These are phyloP conservation scores for Sporobolomyces pararoseus DNA, from an alignment of 768 basidiomycete genomes.

Conservation along the genomic window DNA sequence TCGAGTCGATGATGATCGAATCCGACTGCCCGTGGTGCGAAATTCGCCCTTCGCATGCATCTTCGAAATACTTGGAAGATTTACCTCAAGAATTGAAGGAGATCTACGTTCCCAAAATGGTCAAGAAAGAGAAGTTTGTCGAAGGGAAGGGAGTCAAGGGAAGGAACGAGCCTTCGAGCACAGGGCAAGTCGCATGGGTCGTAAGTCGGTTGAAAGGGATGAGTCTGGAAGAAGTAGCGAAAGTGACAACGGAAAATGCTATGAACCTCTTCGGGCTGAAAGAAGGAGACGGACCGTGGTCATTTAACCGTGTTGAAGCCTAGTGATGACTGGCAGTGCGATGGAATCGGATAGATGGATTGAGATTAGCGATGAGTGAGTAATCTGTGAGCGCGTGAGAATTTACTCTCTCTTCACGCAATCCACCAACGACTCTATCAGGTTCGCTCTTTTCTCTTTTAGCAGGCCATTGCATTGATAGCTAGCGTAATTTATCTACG, in stretches of 20 bases:
- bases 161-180: conserved; percentile 66
- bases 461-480: too few relatives aligned
- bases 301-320: too few relatives aligned
- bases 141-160: conserved; percentile 62
- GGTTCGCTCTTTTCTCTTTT: too few relatives aligned
- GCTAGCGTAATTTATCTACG: too few relatives aligned
- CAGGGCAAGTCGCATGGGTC: conserved; percentile 71
- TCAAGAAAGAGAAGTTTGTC: conserved; percentile 49
- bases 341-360: too few relatives aligned
- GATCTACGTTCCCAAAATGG: conserved; percentile 56
- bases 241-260: conserved; percentile 64
- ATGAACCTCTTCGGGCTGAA: conserved; percentile 22
- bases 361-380: too few relatives aligned
- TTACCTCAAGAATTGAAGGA: conserved; percentile 1
- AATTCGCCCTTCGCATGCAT: conserved; percentile 47
- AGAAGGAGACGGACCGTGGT: conserved; percentile 23
- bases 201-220: conserved; percentile 55
- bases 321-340: too few relatives aligned
- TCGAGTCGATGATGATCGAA: conserved; percentile 65
- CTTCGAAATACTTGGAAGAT: conserved; percentile 9
- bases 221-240: conserved; percentile 58
- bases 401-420: too few relatives aligned
- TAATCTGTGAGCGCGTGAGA: too few relatives aligned
- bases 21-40: conserved; percentile 56
- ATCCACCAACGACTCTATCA: too few relatives aligned